phyloP scores from a whole-genome alignment of 164 flowering plant genomes.

The Cinnamomum micranthum region DNA sequence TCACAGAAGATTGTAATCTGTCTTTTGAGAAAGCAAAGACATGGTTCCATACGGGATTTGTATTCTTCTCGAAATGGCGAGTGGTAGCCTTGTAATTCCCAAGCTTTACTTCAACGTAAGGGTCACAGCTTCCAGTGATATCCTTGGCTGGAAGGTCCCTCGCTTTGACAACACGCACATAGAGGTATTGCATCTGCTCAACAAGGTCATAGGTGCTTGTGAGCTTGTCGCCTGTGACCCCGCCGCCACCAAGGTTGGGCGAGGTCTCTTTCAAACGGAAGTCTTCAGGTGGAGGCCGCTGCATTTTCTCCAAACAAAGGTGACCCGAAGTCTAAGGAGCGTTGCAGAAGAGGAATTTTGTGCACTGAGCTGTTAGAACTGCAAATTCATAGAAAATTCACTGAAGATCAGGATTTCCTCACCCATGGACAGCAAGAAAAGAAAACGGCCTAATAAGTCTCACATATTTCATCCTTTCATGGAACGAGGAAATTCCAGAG shows the following conservation, averaged over 20 bases:
- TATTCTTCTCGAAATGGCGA: conserved; percentile 64
- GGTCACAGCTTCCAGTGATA: conserved; percentile 83
- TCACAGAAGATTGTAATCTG: conserved; percentile 67
- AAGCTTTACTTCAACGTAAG: conserved; percentile 79
- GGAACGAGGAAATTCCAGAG: too few relatives aligned
- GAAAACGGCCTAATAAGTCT: not conserved
- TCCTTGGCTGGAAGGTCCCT: conserved; percentile 85
- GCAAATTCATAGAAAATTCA: too few relatives aligned
- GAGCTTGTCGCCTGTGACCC: conserved; percentile 36
- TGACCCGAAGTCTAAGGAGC: not conserved
- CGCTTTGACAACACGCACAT: conserved; percentile 88
- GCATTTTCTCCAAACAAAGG: not conserved
- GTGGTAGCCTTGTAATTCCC: conserved; percentile 89
- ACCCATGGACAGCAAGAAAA: not conserved
- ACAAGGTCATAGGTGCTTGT: conserved; percentile 90
- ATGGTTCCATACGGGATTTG: conserved; percentile 80
- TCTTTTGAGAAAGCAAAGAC: conserved; percentile 87
- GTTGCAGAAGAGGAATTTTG: not conserved
- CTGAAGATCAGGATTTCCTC: not conserved
- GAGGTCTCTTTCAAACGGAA: conserved; percentile 6
- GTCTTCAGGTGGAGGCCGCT: conserved; percentile 1
- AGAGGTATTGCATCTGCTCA: conserved; percentile 78
- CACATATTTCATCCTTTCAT: not conserved
- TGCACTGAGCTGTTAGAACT: not conserved
- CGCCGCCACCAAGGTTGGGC: conserved; percentile 6